Percentiles rank a stretch among this genome's conserved stretches.
Conservation (phyloP, 805 yeast species). For the Blastobotrys muscicola region DNA sequence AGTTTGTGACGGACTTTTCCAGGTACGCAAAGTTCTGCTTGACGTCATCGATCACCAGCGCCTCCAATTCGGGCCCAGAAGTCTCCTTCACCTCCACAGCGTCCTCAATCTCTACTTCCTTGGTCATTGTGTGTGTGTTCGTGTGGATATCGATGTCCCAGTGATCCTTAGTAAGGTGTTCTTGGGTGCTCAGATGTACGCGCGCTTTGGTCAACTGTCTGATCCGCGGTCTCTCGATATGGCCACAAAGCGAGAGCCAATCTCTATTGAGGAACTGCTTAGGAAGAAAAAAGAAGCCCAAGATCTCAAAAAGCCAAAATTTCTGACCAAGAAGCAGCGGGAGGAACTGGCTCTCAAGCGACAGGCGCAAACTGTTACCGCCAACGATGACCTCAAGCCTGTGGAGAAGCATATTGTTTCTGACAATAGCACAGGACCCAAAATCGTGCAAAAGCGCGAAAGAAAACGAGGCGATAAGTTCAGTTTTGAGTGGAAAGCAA, state of each 20-base stretch:
- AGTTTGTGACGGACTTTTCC: conserved; percentile 54
- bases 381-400: too few relatives aligned
- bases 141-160: neutral
- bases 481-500: conserved; percentile 57
- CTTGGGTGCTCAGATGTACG: neutral
- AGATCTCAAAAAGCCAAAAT: conserved; percentile 29
- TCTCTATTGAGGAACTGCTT: conserved; percentile 26
- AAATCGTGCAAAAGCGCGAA: conserved; percentile 7
- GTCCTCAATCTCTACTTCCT: conserved; percentile 12
- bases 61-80: neutral
- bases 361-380: too few relatives aligned
- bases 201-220: neutral
- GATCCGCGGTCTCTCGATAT: neutral
- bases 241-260: conserved; percentile 12
- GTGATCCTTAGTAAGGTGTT: neutral
- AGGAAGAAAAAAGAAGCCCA: conserved; percentile 15
- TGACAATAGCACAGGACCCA: conserved; percentile 11
- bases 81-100: conserved; percentile 2
- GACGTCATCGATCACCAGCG: conserved; percentile 22
- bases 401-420: conserved; percentile 4
- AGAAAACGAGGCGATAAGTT: conserved; percentile 31
- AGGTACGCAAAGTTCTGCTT: conserved; percentile 37
- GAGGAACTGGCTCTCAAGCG: conserved; percentile 9
- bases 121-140: neutral
- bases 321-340: conserved; percentile 40